phyloP scores from a whole-genome alignment of 352 stramenopile species.

The Pythium scleroteichum region DNA sequence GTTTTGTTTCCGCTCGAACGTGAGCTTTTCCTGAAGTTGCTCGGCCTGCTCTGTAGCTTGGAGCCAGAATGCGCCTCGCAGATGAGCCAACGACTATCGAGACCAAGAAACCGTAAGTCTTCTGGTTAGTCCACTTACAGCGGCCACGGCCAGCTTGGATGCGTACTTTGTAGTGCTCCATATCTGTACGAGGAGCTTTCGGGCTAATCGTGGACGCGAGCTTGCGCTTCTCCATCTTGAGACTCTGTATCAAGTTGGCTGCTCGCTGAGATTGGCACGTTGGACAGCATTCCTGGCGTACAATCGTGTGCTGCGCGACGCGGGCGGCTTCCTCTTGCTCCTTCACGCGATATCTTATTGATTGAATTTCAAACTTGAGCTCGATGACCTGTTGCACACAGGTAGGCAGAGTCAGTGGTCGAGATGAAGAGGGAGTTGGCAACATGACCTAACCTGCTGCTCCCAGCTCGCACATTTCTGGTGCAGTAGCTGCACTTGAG shows the following conservation, averaged over 20 bases:
- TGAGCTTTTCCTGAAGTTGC: slow-evolving; percentile 17
- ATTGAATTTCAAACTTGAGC: slow-evolving; percentile 55
- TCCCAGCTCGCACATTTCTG: slow-evolving; percentile 47
- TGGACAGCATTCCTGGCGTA: slow-evolving; percentile 30
- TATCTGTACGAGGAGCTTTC: slow-evolving; percentile 25
- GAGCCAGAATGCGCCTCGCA: slow-evolving; percentile 30
- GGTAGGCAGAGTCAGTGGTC: too few species aligned
- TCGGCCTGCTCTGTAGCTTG: slow-evolving; percentile 24
- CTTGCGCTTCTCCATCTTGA: slow-evolving; percentile 27
- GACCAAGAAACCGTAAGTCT: background rate
- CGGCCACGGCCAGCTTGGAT: background rate
- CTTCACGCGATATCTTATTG: slow-evolving; percentile 33
- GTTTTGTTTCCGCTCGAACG: slow-evolving; percentile 23
- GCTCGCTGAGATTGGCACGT: slow-evolving; percentile 21
- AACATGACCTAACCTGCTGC: slow-evolving; percentile 29
- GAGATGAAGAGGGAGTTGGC: too few species aligned
- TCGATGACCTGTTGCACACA: slow-evolving; percentile 48
- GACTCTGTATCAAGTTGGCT: slow-evolving; percentile 14
- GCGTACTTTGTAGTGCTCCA: slow-evolving; percentile 36
- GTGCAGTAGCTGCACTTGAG: slow-evolving; percentile 41
- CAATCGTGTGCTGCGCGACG: slow-evolving; percentile 25
- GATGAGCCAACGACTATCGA: slow-evolving; percentile 23
- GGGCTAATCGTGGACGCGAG: slow-evolving; percentile 27
- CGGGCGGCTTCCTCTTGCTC: slow-evolving; percentile 34
- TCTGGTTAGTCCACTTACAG: background rate